Conservation (phyloP, 768 basidiomycete species). For the Rhodotorula toruloides region DNA sequence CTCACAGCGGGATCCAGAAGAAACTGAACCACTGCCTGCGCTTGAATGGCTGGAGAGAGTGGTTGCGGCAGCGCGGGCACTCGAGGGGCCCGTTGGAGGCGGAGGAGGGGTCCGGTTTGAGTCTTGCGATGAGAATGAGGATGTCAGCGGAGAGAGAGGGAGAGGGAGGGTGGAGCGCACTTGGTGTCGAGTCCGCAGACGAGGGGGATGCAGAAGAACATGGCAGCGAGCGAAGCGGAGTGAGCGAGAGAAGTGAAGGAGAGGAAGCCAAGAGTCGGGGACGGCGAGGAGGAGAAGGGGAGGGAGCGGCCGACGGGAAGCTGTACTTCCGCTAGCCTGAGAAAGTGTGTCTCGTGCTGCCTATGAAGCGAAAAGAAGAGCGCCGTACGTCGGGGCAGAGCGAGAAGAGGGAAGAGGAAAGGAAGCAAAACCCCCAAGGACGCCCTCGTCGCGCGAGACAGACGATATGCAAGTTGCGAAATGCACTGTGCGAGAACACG, state of each 20-base stretch:
- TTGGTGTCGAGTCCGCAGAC: neutral
- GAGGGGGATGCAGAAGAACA: conserved; percentile 5
- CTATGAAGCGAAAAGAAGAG: no score
- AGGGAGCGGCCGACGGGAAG: neutral
- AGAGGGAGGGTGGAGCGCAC: neutral
- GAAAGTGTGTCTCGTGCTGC: no score
- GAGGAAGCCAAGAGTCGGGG: neutral
- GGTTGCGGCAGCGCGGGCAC: conserved; percentile 8
- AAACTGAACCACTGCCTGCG: conserved; percentile 5
- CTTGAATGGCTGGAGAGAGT: neutral
- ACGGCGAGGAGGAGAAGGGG: neutral
- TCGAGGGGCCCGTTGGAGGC: no score
- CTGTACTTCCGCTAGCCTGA: no score
- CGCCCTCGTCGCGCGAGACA: no score
- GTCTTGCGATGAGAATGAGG: neutral
- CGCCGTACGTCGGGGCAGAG: no score
- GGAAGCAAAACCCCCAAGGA: no score
- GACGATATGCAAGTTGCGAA: no score
- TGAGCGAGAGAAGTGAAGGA: neutral
- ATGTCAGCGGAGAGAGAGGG: neutral
- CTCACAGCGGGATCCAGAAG: conserved; percentile 11
- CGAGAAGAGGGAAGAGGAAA: no score
- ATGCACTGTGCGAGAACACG: no score
- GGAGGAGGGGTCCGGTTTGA: neutral
- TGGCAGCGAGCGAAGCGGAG: neutral